These are phyloP conservation scores for Pseudogymnoascus sp. DNA, from an alignment of 2,329 filamentous ascomycete species.

Conservation along the genomic window DNA sequence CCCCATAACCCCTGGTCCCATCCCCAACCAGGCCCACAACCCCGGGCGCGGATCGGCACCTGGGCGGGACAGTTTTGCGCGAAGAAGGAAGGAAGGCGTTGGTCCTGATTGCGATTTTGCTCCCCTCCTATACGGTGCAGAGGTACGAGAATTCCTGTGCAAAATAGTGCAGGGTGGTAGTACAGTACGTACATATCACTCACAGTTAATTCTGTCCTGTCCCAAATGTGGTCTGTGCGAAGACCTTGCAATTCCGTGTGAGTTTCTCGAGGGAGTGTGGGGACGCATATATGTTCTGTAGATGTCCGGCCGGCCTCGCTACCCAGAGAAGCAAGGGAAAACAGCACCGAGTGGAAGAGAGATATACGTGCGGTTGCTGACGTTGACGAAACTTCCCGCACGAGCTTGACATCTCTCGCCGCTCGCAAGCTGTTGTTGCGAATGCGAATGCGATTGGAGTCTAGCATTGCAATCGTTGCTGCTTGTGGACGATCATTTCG, in stretches of 20 bases:
- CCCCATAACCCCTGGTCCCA: not conserved
- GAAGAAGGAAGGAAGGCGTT: not conserved
- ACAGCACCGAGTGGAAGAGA: not conserved
- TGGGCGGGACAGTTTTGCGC: not conserved
- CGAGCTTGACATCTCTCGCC: not conserved
- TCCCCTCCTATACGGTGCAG: not conserved
- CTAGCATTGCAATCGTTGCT: not conserved
- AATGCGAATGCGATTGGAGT: not conserved
- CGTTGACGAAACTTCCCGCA: not conserved
- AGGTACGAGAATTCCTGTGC: not conserved
- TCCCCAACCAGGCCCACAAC: not conserved
- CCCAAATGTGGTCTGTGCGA: not conserved
- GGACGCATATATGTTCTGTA: constrained; percentile 6
- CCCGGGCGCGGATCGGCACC: not conserved
- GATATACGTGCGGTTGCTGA: not conserved
- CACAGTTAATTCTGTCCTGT: not conserved
- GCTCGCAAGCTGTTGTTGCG: not conserved
- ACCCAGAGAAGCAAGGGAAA: not conserved
- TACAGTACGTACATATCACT: not conserved
- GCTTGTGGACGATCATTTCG: not conserved
- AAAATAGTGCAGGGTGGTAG: not conserved
- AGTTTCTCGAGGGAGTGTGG: not conserved
- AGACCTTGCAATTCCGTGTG: not conserved
- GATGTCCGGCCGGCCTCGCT: not conserved
- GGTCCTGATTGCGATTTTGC: not conserved